Evolutionary conservation across 2,329 filamentous ascomycete species (phyloP).

Genomic region (Botrytis sinoallii): DNA sequence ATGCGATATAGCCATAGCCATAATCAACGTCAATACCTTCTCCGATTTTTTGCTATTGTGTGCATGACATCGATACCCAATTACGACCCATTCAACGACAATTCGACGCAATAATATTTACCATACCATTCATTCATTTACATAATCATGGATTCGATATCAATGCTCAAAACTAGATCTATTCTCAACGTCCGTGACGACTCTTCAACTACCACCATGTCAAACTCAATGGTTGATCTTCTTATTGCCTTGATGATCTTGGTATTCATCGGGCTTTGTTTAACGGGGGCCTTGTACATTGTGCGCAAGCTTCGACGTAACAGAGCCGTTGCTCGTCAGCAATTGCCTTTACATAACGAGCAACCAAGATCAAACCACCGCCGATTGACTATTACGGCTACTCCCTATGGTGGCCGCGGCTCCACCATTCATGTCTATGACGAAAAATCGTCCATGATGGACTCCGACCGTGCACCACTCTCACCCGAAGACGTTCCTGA

Average conservation of each 20-base stretch:
- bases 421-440: conserved; percentile 75
- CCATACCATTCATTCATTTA: conserved; percentile 14
- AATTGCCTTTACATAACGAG: conserved; percentile 66
- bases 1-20: neutral
- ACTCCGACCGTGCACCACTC: conserved; percentile 71
- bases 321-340: conserved; percentile 48
- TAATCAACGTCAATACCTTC: conserved; percentile 9
- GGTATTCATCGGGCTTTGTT: conserved; percentile 66
- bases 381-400: conserved; percentile 53
- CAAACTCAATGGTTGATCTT: conserved; percentile 66
- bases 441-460: conserved; percentile 75
- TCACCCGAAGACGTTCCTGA: conserved; percentile 84
- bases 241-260: conserved; percentile 78
- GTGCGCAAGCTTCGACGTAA: conserved; percentile 63
- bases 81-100: conserved; percentile 5
- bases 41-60: neutral
- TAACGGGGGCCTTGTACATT: conserved; percentile 66
- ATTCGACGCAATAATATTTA: conserved; percentile 2
- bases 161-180: conserved; percentile 37
- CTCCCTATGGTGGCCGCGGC: conserved; percentile 48
- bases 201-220: conserved; percentile 45
- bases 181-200: conserved; percentile 49
- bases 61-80: conserved; percentile 14
- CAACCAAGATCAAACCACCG: conserved; percentile 51
- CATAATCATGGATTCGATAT: conserved; percentile 28